phyloP scores from a whole-genome alignment of 352 stramenopile species.

The Halophytophthora polymorphica region DNA sequence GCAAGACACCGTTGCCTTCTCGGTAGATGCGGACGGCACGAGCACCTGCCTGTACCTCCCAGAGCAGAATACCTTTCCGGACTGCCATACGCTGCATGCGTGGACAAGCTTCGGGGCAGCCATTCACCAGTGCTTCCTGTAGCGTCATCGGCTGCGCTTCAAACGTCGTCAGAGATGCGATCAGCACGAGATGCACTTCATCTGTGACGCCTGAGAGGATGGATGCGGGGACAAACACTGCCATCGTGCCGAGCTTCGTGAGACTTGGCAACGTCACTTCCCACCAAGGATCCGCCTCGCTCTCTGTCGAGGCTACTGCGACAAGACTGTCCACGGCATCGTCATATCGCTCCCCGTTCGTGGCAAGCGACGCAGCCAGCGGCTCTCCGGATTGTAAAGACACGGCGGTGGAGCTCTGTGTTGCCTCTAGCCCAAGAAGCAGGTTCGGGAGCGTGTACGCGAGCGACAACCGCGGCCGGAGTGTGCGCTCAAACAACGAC shows the following conservation, averaged over 20 bases:
- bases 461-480: conserved; percentile 43
- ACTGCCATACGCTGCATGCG: conserved; percentile 21
- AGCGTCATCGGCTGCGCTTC: conserved; percentile 8
- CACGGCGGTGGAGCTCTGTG: conserved; percentile 40
- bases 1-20: conserved; percentile 28
- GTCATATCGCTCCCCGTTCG: conserved; percentile 21
- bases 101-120: conserved; percentile 49
- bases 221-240: conserved; percentile 41
- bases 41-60: conserved; percentile 41
- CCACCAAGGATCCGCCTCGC: conserved; percentile 54
- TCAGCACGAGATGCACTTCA: conserved; percentile 22
- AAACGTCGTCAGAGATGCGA: conserved; percentile 36
- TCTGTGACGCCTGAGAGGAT: conserved; percentile 10
- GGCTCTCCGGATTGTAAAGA: conserved; percentile 1
- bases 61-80: conserved; percentile 41
- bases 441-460: conserved; percentile 50
- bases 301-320: conserved; percentile 21
- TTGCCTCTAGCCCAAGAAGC: conserved; percentile 13
- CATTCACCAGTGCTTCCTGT: conserved; percentile 19
- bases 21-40: conserved; percentile 53
- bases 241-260: conserved; percentile 45
- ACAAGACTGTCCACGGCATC: conserved; percentile 8
- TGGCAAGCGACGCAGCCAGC: conserved; percentile 23
- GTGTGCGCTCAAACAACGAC: conserved; percentile 50
- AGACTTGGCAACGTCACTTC: conserved; percentile 39